phyloP scores from a whole-genome alignment of 306 rosid species.

The Vigna radiata region DNA sequence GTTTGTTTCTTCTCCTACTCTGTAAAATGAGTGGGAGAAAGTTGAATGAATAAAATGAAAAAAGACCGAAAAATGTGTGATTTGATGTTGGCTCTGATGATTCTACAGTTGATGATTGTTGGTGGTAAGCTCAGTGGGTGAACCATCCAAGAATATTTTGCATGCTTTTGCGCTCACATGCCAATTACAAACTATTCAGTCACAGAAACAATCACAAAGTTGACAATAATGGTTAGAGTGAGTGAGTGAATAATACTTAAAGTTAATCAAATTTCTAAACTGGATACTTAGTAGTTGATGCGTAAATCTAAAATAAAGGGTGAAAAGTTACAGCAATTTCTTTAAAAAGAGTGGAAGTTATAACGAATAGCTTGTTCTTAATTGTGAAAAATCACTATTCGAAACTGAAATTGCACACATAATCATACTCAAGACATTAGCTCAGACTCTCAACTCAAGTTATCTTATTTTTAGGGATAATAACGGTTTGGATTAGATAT shows the following conservation, averaged over 20 bases:
- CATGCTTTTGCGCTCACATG: background rate
- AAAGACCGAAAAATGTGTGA: slow-evolving; percentile 65
- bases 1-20: slow-evolving; percentile 97
- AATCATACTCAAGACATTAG: too few species aligned
- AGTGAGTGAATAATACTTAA: background rate
- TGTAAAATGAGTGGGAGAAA: slow-evolving; percentile 59
- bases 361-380: too few species aligned
- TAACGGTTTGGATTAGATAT: too few species aligned
- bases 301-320: background rate
- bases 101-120: slow-evolving; percentile 61
- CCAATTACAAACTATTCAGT: background rate
- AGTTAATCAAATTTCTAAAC: background rate
- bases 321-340: background rate
- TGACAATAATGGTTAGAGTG: background rate
- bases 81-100: slow-evolving; percentile 73
- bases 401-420: too few species aligned
- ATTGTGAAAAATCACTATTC: too few species aligned
- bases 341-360: background rate
- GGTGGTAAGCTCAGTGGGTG: slow-evolving; percentile 55
- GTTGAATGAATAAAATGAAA: slow-evolving; percentile 66
- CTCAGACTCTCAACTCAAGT: too few species aligned
- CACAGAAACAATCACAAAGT: background rate
- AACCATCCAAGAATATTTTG: slow-evolving; percentile 27
- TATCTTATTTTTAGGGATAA: too few species aligned
- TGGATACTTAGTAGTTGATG: background rate